A percentile compares a stretch with the other conserved stretches of the same genome.
phyloP scores from a whole-genome alignment of 164 flowering plant genomes.

The Echeveria elegans region DNA sequence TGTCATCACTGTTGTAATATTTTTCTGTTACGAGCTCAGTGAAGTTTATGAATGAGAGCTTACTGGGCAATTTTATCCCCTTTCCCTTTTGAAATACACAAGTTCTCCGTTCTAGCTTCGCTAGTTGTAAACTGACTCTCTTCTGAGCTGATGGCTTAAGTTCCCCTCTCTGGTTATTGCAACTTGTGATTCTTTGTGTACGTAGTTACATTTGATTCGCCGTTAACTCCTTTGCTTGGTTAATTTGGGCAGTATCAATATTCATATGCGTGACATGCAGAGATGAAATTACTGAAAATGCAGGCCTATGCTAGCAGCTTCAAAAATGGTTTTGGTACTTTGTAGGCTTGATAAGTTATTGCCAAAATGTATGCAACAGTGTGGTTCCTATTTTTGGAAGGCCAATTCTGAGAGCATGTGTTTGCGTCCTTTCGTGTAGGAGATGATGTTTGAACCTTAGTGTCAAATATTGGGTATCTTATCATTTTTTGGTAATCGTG shows the following conservation, averaged over 20 bases:
- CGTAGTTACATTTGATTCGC: neutral
- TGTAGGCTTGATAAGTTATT: too few species aligned
- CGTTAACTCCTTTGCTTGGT: neutral
- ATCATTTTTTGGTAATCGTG: neutral
- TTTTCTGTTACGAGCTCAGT: too few species aligned
- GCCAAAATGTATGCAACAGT: neutral
- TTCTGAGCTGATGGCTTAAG: neutral
- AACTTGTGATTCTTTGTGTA: neutral
- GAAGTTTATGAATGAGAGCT: too few species aligned
- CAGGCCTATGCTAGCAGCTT: too few species aligned
- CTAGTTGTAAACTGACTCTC: neutral
- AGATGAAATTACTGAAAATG: too few species aligned
- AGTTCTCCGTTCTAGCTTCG: neutral
- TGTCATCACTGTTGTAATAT: too few species aligned
- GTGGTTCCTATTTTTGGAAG: too few species aligned
- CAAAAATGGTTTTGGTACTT: too few species aligned
- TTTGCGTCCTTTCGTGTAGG: neutral
- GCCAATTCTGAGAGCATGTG: neutral
- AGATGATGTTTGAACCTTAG: too few species aligned
- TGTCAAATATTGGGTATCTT: neutral
- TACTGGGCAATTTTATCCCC: neutral
- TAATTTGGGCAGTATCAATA: too few species aligned
- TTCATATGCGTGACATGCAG: too few species aligned
- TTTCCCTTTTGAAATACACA: neutral
- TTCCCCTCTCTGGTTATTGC: neutral